These are phyloP conservation scores for Cercospora canescens DNA, from an alignment of 2,329 filamentous ascomycete species.

Conservation along the genomic window DNA sequence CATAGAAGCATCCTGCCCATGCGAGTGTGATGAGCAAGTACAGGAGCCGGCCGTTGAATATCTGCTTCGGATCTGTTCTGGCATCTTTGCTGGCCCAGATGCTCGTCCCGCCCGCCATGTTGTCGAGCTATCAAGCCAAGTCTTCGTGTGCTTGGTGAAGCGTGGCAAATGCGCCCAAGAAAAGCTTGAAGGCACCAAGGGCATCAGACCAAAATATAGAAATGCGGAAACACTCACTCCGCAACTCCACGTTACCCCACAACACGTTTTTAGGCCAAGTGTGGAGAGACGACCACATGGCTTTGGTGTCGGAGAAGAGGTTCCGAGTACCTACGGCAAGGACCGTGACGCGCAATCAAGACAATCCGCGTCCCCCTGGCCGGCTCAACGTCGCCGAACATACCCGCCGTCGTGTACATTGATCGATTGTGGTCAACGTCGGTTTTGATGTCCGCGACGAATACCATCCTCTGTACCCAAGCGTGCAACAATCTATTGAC, in stretches of 20 bases:
- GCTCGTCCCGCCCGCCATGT: conserved; percentile 18
- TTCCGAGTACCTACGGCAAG: conserved; percentile 8
- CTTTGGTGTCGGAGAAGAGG: background rate
- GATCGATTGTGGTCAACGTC: background rate
- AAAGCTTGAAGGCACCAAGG: background rate
- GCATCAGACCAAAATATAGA: conserved; percentile 8
- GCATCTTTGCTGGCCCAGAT: conserved; percentile 23
- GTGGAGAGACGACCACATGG: conserved; percentile 1
- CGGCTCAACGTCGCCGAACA: conserved; percentile 4
- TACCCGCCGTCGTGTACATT: background rate
- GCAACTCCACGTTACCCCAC: conserved; percentile 10
- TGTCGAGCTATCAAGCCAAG: background rate
- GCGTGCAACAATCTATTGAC: background rate
- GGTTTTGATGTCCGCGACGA: background rate
- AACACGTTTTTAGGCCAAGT: background rate
- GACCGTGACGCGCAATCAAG: conserved; percentile 1
- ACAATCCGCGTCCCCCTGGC: background rate
- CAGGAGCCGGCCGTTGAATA: conserved; percentile 20
- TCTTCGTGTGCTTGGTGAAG: background rate
- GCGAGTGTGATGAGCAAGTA: conserved; percentile 20
- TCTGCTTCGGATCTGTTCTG: conserved; percentile 19
- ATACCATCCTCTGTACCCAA: background rate
- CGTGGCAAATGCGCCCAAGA: conserved; percentile 3
- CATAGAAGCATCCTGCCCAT: conserved; percentile 23
- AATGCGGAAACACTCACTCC: conserved; percentile 5